Conservation (phyloP, 2,329 filamentous ascomycete genomes). For the Claviceps spartinae region DNA sequence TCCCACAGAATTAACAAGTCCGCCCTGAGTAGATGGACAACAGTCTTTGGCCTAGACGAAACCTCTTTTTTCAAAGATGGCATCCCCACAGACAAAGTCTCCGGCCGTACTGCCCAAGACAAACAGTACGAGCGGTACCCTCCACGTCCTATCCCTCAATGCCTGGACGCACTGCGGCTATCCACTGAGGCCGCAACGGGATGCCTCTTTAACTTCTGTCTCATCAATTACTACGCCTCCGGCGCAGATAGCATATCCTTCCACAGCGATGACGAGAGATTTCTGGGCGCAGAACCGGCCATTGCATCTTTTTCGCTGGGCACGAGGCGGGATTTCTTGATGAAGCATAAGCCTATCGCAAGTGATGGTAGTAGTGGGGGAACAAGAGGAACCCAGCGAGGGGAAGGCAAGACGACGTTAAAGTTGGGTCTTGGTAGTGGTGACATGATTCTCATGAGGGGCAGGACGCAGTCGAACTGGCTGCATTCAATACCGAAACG, state of each 20-base stretch:
- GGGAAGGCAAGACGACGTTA: conserved; percentile 25
- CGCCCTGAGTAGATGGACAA: conserved; percentile 28
- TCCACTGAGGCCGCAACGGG: conserved; percentile 52
- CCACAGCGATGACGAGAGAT: conserved; percentile 69
- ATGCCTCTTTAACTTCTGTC: conserved; percentile 62
- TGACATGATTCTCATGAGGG: conserved; percentile 70
- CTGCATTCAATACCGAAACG: conserved; percentile 67
- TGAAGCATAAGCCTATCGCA: conserved; percentile 58
- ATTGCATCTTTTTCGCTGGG: conserved; percentile 68
- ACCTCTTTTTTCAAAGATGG: conserved; percentile 45
- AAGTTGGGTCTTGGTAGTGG: conserved; percentile 47
- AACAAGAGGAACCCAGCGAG: conserved; percentile 10
- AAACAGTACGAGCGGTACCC: conserved; percentile 40
- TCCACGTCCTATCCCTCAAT: conserved; percentile 58
- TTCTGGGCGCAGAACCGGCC: conserved; percentile 53
- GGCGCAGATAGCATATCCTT: conserved; percentile 66
- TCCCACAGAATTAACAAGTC: no score
- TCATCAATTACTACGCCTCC: conserved; percentile 74
- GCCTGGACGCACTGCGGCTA: conserved; percentile 48
- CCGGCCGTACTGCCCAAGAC: conserved; percentile 26
- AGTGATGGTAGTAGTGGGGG: conserved; percentile 11
- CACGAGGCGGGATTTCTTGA: conserved; percentile 57
- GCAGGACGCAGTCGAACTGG: conserved; percentile 63
- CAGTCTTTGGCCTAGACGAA: conserved; percentile 45
- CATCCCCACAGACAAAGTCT: conserved; percentile 30